Conservation (phyloP, 306 rosid genomes). For the Clitoria ternatea region DNA sequence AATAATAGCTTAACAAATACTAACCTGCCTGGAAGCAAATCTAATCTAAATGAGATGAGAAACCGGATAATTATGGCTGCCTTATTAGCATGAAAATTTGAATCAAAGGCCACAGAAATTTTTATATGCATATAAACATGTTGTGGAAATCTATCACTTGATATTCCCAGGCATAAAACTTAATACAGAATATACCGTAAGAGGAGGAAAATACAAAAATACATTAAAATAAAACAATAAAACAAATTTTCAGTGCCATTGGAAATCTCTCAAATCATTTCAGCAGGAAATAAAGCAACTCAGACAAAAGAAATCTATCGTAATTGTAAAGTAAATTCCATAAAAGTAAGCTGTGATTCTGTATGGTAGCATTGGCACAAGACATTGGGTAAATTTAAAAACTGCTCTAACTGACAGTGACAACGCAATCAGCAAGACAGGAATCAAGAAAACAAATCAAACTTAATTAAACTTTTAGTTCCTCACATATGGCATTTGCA, state of each 20-base stretch:
- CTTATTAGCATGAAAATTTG: slow-evolving; percentile 14
- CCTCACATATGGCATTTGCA: too few relatives aligned
- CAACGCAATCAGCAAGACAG: neutral
- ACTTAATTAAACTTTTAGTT: too few relatives aligned
- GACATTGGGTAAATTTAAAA: neutral
- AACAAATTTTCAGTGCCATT: neutral
- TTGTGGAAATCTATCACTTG: neutral
- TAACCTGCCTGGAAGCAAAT: neutral
- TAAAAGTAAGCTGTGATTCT: neutral
- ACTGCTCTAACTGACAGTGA: neutral
- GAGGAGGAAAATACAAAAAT: neutral
- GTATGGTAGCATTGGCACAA: neutral
- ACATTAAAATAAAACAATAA: neutral
- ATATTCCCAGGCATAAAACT: neutral
- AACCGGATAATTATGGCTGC: neutral
- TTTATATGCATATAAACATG: neutral
- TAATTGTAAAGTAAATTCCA: slow-evolving; percentile 2
- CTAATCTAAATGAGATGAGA: neutral
- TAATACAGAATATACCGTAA: neutral
- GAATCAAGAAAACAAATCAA: neutral
- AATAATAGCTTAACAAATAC: neutral
- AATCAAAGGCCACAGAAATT: neutral
- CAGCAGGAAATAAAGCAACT: neutral
- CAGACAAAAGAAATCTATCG: slow-evolving; percentile 1
- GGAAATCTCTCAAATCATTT: neutral